Base-by-base conservation (phyloP, 2,329 filamentous ascomycete genomes). In the Claviceps africana region DNA sequence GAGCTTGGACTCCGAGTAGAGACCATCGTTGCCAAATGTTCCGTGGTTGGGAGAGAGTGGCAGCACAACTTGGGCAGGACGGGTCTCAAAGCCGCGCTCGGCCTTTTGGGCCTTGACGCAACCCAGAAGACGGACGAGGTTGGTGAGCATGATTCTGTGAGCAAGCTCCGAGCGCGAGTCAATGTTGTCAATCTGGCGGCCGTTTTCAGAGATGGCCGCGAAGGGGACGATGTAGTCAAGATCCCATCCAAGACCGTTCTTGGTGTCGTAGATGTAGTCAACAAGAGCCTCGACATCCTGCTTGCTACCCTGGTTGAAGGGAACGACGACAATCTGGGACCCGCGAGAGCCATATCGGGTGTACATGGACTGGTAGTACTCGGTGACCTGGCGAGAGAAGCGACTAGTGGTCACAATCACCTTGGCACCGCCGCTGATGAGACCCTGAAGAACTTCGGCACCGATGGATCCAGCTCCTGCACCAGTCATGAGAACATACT, bases 321-420 rank as follows among this genome's bases (percentile, higher is more conserved):
- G 93, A 52, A 97, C 94, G 52, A 98, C 93, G 42, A 98, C 88
- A 52, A 98, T 84, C 72, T 97, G 90, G 53, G 93, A 97, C 58
- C 93, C 93, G 58, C 88, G 86, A 55, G 88, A 88, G 63, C 93
- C 93, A 63, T 86, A 95, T 55, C 90, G 86, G 56, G 90, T 86
- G 70, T 98, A 98, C 86, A 98, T 97, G 53, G 88, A 83, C 71
- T 98, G 93, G 72, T 98, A 98, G 74, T 97, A 98, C 73, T 98
- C 93, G 6, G 93, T 98, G 53, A 98, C 93, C 68, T 96, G 86
- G 46, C 89, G 87, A 17, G 93, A 98, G 76, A 93, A 98, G 60
- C 93, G 84, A 64, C 88, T 95, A 19, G 93, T 98, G 15, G 93
- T 98, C 54, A 98, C 94, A 50, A 97, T 76, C 42, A 98, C 94